Base-by-base conservation (phyloP, 768 basidiomycete species). In the Hydnum rufescens region DNA sequence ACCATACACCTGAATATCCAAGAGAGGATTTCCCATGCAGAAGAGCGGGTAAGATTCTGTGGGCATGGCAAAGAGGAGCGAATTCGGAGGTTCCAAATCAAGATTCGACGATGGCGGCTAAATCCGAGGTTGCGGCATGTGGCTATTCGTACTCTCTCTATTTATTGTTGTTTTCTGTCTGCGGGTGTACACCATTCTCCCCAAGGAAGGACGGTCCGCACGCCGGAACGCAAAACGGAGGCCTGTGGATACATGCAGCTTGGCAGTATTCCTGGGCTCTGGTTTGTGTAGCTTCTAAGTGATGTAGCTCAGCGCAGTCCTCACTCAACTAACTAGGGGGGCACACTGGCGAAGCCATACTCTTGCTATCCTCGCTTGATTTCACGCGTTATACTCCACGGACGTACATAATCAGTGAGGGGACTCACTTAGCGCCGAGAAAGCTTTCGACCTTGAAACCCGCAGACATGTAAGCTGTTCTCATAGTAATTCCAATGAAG, bases 1-100 rank as follows among this genome's bases (percentile, higher is more conserved):
- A 56, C 86, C 73, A 56, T 69, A 76, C 62, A 93, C 88, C 68
- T 93, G 90, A 70, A 99, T 82, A 65, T 99, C 92, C 49, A 97
- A 81, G 63, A 97, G 73, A 60, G 93, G 93, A 68, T 96, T 96
- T 42, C 93, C 93, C 68, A 97, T 69, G 70, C 80, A 86, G 68
- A 96, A 88, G 44, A 96, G 68, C 42, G 72, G 64, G 69, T 77
- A 81, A 23, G 71, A 34, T 13, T n/a, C n/a, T n/a, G n/a, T n/a
- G n/a, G n/a, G n/a, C n/a, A n/a, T n/a, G n/a, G n/a, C n/a, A n/a
- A n/a, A n/a, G n/a, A n/a, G n/a, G n/a, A n/a, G n/a, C n/a, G n/a
- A n/a, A n/a, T n/a, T n/a, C n/a, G n/a, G n/a, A n/a, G n/a, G n/a
- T n/a, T n/a, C n/a, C n/a, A n/a, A n/a, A n/a, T n/a, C n/a, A n/a